Evolutionary conservation across 306 rosid species (phyloP).

Genomic region (Rosa multiflora): DNA sequence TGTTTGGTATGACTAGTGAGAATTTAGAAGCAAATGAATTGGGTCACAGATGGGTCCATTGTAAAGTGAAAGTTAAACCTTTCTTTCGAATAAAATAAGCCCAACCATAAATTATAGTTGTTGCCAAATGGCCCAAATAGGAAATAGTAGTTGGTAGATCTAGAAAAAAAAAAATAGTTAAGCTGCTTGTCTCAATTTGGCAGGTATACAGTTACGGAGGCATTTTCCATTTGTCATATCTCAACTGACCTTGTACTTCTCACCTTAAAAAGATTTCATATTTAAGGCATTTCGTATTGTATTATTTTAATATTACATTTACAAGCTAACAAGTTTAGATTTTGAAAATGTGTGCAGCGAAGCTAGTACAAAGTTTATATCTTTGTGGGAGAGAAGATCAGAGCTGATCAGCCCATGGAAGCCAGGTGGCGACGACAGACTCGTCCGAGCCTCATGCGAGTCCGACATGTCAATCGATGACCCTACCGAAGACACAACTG

Average conservation of each 20-base stretch:
- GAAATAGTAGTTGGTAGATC: slow-evolving; percentile 5
- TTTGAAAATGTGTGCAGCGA: slow-evolving; percentile 53
- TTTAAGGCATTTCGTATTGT: neutral
- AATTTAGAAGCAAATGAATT: neutral
- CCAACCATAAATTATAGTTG: neutral
- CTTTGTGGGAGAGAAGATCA: slow-evolving; percentile 66
- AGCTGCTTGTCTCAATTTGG: slow-evolving; percentile 23
- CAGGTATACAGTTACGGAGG: slow-evolving; percentile 33
- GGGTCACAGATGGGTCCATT: slow-evolving; percentile 7
- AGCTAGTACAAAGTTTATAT: slow-evolving; percentile 61
- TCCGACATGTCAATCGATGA: slow-evolving; percentile 98
- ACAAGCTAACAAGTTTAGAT: neutral
- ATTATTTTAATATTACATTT: neutral
- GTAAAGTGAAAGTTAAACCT: slow-evolving; percentile 7
- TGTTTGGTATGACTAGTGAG: neutral
- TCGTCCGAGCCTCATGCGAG: slow-evolving; percentile 66
- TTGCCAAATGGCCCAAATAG: slow-evolving; percentile 1
- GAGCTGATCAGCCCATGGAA: slow-evolving; percentile 60
- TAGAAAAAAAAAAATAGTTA: neutral
- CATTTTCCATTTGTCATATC: slow-evolving; percentile 19
- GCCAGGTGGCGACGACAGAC: slow-evolving; percentile 53
- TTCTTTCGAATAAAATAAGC: neutral
- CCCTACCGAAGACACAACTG: slow-evolving; percentile 50
- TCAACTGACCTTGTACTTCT: slow-evolving; percentile 23
- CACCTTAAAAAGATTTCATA: neutral